Base-by-base conservation (phyloP, 352 stramenopile species). In the Globisporangium spinosum region DNA sequence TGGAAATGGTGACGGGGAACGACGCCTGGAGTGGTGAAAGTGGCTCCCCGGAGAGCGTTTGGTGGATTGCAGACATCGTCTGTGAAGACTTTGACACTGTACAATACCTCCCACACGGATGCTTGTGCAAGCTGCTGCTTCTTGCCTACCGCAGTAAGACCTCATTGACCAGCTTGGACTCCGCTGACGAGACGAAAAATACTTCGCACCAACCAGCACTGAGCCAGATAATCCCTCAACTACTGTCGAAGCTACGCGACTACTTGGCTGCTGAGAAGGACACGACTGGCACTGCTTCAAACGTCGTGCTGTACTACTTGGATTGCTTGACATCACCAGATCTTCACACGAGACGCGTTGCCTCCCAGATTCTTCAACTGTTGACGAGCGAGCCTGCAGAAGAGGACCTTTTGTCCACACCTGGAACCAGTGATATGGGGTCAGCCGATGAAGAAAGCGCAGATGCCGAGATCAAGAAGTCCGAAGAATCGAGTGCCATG, bases 21-120 rank as follows among this genome's bases (percentile, higher is more conserved):
- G 63, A 87, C 65, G 53, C 64, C 20, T 59, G 70, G 62, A 54
- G 55, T 51, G 51, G 60, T 59, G 27, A 62, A 35, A 64, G 61
- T 4, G 69, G 70, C 8, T 76, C 71, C 22, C 65, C 70, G 0
- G 77, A 80, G 53, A 84, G 75, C 45, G 75, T 79, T 8, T 93
- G 78, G 83, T 96, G 88, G 88, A 96, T 96, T 64, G 86, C 85
- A 15, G 88, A 96, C 40, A 93, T 96, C 58, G 88, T 96, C 2
- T 94, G 88, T 51, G 88, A 93, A 64, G 88, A 96, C 64, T 83
- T 89, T 29, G 76, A 90, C 9, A 96, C 88, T 0, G 75, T 94
- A 15, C 78, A 91, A 66, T 94, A 96, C 54, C 75, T 96, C 0
- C 88, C 88, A 3, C 79, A 89, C 40, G 76, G 79, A 2, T 96